Conservation (phyloP, 2,329 filamentous ascomycete species). For the Neospermospora avenae region DNA sequence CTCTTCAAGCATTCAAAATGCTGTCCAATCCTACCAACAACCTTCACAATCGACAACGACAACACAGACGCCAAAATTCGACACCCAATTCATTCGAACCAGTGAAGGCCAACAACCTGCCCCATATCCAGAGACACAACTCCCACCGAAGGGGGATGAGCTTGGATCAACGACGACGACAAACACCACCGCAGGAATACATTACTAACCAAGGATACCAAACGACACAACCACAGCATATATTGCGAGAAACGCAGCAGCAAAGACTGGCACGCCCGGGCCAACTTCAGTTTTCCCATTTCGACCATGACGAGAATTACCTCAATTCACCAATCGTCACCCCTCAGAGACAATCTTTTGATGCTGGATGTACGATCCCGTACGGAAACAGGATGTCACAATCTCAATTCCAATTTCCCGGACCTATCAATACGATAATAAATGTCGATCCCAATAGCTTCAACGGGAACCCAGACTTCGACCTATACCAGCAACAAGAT, state of each 20-base stretch:
- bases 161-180: constrained; percentile 68
- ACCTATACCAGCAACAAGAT: constrained; percentile 29
- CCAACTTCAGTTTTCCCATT: constrained; percentile 37
- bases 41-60: constrained; percentile 70
- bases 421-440: constrained; percentile 44
- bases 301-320: constrained; percentile 49
- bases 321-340: constrained; percentile 55
- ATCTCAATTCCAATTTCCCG: constrained; percentile 33
- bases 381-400: constrained; percentile 29
- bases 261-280: constrained; percentile 80
- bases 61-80: constrained; percentile 85
- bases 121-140: constrained; percentile 51
- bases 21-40: constrained; percentile 72
- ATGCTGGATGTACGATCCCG: constrained; percentile 40
- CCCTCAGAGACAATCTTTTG: constrained; percentile 52
- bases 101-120: constrained; percentile 65
- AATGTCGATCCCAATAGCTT: constrained; percentile 37
- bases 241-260: constrained; percentile 87
- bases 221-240: constrained; percentile 62
- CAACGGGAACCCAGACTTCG: constrained; percentile 32
- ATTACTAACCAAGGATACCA: constrained; percentile 52
- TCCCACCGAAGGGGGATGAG: constrained; percentile 81
- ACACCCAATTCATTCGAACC: constrained; percentile 76
- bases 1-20: constrained; percentile 70
- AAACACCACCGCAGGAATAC: constrained; percentile 39